phyloP scores from a whole-genome alignment of 805 yeast genomes.

The Nakazawaea populi region DNA sequence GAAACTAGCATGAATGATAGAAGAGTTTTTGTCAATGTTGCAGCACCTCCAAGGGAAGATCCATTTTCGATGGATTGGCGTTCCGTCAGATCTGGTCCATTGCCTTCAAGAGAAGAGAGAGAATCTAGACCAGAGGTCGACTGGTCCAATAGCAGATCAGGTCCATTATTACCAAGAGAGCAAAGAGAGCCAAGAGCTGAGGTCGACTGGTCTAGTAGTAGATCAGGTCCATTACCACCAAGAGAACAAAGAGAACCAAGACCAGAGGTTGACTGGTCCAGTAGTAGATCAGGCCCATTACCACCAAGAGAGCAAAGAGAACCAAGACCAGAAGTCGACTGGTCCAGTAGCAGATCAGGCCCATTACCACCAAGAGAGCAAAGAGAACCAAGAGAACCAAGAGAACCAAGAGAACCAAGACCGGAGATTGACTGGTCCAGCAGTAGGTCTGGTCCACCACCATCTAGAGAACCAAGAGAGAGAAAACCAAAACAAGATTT shows the following conservation, averaged over 20 bases:
- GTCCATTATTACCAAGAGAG: slow-evolving; percentile 20
- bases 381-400: slow-evolving; percentile 23
- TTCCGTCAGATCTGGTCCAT: slow-evolving; percentile 15
- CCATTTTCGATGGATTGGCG: slow-evolving; percentile 33
- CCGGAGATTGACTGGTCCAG: slow-evolving; percentile 39
- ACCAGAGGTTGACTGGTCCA: slow-evolving; percentile 57
- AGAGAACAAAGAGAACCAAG: slow-evolving; percentile 27
- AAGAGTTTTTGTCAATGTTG: slow-evolving; percentile 48
- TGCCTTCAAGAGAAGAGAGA: slow-evolving; percentile 5
- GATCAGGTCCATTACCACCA: slow-evolving; percentile 19
- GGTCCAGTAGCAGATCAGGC: slow-evolving; percentile 42
- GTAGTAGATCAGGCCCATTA: slow-evolving; percentile 33
- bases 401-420: slow-evolving; percentile 19
- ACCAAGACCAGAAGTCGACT: slow-evolving; percentile 53
- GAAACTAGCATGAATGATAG: slow-evolving; percentile 41
- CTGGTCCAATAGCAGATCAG: slow-evolving; percentile 37
- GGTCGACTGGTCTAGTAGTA: slow-evolving; percentile 16
- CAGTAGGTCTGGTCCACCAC: slow-evolving; percentile 32
- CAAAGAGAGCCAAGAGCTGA: slow-evolving; percentile 16
- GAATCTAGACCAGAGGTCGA: slow-evolving; percentile 28
- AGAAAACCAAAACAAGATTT: slow-evolving; percentile 22
- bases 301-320: slow-evolving; percentile 30
- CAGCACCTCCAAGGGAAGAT: slow-evolving; percentile 48
- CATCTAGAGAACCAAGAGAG: slow-evolving; percentile 21
- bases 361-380: slow-evolving; percentile 14